These are phyloP conservation scores for Pichia sp. DNA, from an alignment of 1,139 yeast species.

Conservation along the genomic window DNA sequence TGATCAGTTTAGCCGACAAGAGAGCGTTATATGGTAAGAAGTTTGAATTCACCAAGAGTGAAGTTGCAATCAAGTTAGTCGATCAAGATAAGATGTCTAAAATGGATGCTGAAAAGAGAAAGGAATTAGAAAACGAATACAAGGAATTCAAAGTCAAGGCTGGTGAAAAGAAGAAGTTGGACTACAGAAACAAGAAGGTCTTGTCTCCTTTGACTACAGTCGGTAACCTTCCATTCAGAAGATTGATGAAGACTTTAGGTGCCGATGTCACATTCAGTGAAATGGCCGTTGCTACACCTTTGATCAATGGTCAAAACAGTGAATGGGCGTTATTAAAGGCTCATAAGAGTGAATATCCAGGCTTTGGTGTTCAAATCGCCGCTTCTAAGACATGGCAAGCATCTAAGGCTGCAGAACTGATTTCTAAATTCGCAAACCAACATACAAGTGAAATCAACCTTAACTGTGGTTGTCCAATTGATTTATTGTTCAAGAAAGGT, in stretches of 20 bases:
- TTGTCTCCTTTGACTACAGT: conserved; percentile 97
- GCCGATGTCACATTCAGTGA: conserved; percentile 94
- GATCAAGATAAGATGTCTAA: conserved; percentile 29
- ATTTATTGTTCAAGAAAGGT: conserved; percentile 85
- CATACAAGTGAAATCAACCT: conserved; percentile 77
- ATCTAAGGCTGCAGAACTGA: conserved; percentile 82
- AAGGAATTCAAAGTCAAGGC: conserved; percentile 77
- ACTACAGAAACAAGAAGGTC: conserved; percentile 73
- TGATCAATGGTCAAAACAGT: conserved; percentile 84
- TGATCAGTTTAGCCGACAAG: conserved; percentile 53
- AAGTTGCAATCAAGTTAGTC: conserved; percentile 35
- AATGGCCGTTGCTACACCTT: conserved; percentile 88
- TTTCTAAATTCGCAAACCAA: conserved; percentile 50
- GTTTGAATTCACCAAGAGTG: conserved; percentile 56
- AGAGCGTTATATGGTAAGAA: conserved; percentile 60
- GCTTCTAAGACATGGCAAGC: conserved; percentile 94
- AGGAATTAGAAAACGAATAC: conserved; percentile 51
- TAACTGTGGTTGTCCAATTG: conserved; percentile 98
- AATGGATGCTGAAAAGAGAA: conserved; percentile 29
- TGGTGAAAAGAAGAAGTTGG: conserved; percentile 74
- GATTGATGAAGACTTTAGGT: conserved; percentile 87
- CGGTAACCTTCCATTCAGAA: conserved; percentile 92
- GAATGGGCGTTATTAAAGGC: conserved; percentile 99
- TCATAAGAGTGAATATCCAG: conserved; percentile 76
- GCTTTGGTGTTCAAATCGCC: conserved; percentile 94